Conservation (phyloP, 805 yeast species). For the Candida tammaniensis region DNA sequence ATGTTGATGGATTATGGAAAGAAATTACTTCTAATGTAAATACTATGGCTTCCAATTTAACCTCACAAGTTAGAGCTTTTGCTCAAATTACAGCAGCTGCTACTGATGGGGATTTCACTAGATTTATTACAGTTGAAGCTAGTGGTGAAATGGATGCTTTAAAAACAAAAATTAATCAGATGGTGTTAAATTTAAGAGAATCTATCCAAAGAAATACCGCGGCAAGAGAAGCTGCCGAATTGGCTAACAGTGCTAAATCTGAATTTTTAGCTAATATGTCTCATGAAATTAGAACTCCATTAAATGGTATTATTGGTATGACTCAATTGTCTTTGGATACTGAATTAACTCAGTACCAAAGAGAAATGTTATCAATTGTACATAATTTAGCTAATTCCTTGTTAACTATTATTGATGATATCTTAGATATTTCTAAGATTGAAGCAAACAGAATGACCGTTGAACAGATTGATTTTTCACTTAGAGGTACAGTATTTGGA, state of each 20-base stretch:
- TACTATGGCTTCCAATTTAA: conserved; percentile 90
- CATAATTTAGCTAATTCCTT: conserved; percentile 84
- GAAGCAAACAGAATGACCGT: conserved; percentile 94
- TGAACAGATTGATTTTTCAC: conserved; percentile 81
- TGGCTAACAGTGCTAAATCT: conserved; percentile 85
- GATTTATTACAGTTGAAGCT: conserved; percentile 88
- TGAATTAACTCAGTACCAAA: conserved; percentile 84
- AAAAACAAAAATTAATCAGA: conserved; percentile 66
- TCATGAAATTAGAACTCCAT: conserved; percentile 82
- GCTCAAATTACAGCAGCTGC: conserved; percentile 94
- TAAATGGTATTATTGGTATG: conserved; percentile 93
- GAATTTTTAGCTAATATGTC: conserved; percentile 80
- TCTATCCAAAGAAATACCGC: conserved; percentile 89
- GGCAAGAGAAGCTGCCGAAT: conserved; percentile 91
- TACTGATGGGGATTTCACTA: conserved; percentile 88
- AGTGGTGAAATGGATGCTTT: conserved; percentile 84
- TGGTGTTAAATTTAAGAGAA: conserved; percentile 84
- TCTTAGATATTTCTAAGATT: conserved; percentile 86
- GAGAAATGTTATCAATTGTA: conserved; percentile 88
- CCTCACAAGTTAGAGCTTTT: conserved; percentile 89
- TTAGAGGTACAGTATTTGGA: conserved; percentile 85
- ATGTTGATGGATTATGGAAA: conserved; percentile 90
- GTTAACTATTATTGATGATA: conserved; percentile 84
- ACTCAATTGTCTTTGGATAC: conserved; percentile 87
- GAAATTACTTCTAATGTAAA: conserved; percentile 89